Percentiles rank a stretch among this genome's conserved stretches.
phyloP scores from a whole-genome alignment of 352 stramenopile species.

The Phytophthora citricola region DNA sequence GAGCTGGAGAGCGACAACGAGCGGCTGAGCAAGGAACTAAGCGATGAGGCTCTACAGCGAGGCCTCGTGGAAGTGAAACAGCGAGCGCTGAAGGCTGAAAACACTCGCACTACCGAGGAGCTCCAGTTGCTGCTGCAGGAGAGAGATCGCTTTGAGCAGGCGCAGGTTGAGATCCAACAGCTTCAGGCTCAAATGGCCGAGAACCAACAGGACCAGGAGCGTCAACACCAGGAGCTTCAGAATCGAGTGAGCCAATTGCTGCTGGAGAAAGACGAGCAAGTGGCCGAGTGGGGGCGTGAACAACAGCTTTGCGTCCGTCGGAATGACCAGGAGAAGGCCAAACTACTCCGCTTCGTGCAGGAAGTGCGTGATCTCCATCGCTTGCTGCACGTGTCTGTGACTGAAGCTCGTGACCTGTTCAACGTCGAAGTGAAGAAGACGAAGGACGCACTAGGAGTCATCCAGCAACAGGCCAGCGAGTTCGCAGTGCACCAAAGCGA shows the following conservation, averaged over 20 bases:
- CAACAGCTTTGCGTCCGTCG: slow-evolving; percentile 16
- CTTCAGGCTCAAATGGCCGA: slow-evolving; percentile 9
- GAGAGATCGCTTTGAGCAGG: slow-evolving; percentile 29
- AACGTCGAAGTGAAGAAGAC: slow-evolving; percentile 43
- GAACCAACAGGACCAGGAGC: slow-evolving; percentile 7
- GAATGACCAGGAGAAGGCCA: slow-evolving; percentile 27
- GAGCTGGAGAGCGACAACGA: slow-evolving; percentile 46
- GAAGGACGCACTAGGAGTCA: slow-evolving; percentile 25
- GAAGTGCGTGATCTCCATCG: slow-evolving; percentile 29
- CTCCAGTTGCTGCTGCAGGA: slow-evolving; percentile 22
- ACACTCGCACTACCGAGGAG: slow-evolving; percentile 24
- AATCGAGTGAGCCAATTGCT: slow-evolving; percentile 29
- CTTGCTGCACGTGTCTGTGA: slow-evolving; percentile 25
- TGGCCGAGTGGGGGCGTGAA: slow-evolving; percentile 7
- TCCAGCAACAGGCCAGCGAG: slow-evolving; percentile 55
- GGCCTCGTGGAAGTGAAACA: slow-evolving; percentile 19
- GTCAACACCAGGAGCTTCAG: slow-evolving; percentile 16
- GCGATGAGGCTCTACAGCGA: slow-evolving; percentile 13
- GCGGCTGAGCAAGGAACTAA: slow-evolving; percentile 25
- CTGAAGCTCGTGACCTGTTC: slow-evolving; percentile 25
- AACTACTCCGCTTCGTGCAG: slow-evolving; percentile 24
- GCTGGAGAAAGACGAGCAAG: slow-evolving; percentile 32
- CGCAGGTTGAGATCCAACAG: slow-evolving; percentile 19
- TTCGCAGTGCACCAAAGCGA: slow-evolving; percentile 57
- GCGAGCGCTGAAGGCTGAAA: slow-evolving; percentile 14